Conservation (phyloP, 371 early-diverging fungal genomes). For the Capniomyces stellatus region DNA sequence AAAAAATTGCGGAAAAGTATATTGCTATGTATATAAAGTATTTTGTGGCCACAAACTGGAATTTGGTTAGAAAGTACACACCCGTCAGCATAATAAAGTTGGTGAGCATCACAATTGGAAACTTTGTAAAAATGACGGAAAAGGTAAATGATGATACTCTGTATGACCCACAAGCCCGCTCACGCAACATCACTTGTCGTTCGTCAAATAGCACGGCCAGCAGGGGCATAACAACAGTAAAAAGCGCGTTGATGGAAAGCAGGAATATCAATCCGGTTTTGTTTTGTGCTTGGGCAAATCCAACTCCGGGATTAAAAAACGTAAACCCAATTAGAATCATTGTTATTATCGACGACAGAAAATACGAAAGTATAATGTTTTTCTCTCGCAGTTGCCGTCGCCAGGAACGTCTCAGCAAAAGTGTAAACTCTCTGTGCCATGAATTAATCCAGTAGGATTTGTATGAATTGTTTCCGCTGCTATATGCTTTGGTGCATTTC, state of each 20-base stretch:
- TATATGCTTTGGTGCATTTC: not conserved
- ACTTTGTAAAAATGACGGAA: conserved; percentile 31
- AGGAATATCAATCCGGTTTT: conserved; percentile 54
- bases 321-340: conserved; percentile 44
- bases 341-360: conserved; percentile 7
- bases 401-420: conserved; percentile 21
- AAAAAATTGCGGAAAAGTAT: conserved; percentile 7
- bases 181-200: conserved; percentile 48
- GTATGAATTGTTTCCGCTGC: not conserved
- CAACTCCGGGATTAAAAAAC: conserved; percentile 38
- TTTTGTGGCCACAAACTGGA: conserved; percentile 14
- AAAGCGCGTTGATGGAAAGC: conserved; percentile 39
- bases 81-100: conserved; percentile 35
- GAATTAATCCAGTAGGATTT: conserved; percentile 1
- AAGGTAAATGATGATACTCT: conserved; percentile 51
- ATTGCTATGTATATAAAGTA: conserved; percentile 17
- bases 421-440: conserved; percentile 14
- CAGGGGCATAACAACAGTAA: conserved; percentile 42
- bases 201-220: conserved; percentile 56
- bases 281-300: conserved; percentile 43
- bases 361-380: conserved; percentile 7
- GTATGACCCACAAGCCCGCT: conserved; percentile 50
- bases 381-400: conserved; percentile 11
- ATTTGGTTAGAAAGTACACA: conserved; percentile 18
- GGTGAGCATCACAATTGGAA: conserved; percentile 34